Percentiles rank a stretch among this genome's conserved stretches.
phyloP scores from a whole-genome alignment of 2,329 filamentous ascomycete species.

The Cryoendolithus antarcticus region DNA sequence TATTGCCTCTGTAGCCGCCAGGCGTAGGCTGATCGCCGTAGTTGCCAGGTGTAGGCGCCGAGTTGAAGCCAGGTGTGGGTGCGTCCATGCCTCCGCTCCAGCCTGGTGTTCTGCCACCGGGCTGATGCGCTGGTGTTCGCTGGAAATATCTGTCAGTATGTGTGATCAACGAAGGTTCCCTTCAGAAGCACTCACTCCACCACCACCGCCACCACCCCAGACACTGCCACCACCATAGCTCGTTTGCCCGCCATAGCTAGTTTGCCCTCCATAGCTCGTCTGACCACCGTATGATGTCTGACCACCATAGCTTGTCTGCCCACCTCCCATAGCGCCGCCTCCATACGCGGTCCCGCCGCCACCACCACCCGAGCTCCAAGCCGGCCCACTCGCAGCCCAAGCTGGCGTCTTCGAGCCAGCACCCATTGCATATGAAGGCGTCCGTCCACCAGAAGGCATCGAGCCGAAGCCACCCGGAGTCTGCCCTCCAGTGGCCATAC shows the following conservation, averaged over 20 bases:
- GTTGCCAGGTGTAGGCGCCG: constrained; percentile 30
- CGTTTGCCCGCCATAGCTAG: constrained; percentile 36
- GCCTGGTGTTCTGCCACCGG: constrained; percentile 65
- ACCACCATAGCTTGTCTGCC: constrained; percentile 17
- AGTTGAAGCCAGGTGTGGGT: constrained; percentile 35
- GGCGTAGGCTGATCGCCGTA: constrained; percentile 24
- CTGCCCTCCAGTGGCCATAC: constrained; percentile 9
- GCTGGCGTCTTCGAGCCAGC: constrained; percentile 51
- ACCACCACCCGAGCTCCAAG: constrained; percentile 23
- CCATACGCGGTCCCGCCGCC: constrained; percentile 33
- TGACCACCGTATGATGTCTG: constrained; percentile 33
- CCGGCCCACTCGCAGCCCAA: constrained; percentile 41
- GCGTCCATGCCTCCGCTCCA: constrained; percentile 53
- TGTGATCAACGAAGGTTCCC: background rate
- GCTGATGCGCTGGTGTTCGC: constrained; percentile 44
- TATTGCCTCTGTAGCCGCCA: constrained; percentile 24
- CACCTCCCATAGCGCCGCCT: constrained; percentile 26
- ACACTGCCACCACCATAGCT: constrained; percentile 16
- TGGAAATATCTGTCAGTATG: constrained; percentile 50
- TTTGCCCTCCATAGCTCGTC: constrained; percentile 53
- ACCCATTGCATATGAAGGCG: constrained; percentile 16
- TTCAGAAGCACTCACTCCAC: constrained; percentile 8
- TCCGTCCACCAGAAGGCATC: constrained; percentile 51
- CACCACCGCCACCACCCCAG: constrained; percentile 10
- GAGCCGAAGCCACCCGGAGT: constrained; percentile 32